Base-by-base conservation (phyloP, 2,329 filamentous ascomycete species). In the Zarea fungicola region DNA sequence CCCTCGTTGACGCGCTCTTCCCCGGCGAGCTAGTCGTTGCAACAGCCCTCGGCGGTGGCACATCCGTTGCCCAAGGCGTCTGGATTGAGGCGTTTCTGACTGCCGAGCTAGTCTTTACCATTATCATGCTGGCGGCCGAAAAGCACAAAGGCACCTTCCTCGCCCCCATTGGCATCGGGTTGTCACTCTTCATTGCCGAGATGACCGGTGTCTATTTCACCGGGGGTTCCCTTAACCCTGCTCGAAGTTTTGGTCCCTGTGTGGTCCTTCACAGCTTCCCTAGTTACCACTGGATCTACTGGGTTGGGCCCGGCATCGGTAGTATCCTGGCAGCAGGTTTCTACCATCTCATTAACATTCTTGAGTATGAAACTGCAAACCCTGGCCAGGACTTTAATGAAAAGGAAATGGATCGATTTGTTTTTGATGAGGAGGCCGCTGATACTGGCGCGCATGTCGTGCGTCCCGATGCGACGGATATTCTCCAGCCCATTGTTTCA, bases 41-140 rank as follows among this genome's bases (percentile, higher is more conserved):
- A 9, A 75, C 72, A 6, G 64, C 60, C 0, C 64, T 76, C 1
- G 63, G 64, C 28, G 64, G 62, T 18, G 66, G 65, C 6, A 68
- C 70, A 2, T 65, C 64, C 11, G 51, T 69, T 3, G 68, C 65
- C 2, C 72, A 74, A 54, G 74, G 73, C n/a, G 60, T 76, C 19
- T 69, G 76, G 49, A 73, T 77, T 32, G 73, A 77, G 53, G 72
- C 73, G 54, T 62, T 77, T 25, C 60, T 76, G 14, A 76, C 73
- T 3, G 68, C 71, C 10, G 68, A 76, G 53, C 54, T 77, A 22
- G 64, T 73, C 13, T 74, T 76, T 49, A 70, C 71, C 10, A 73
- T 76, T 46, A 73, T 76, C 52, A 75, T 76, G 72, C 64, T 76
- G n/a, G 73, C 73, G 19, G 71, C 71, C 22, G 73, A 76, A 58